Percentiles rank a stretch among this genome's conserved stretches.
These are phyloP conservation scores for Streptanthus diversifolius DNA, from an alignment of 345 rosid species.

Conservation along the genomic window DNA sequence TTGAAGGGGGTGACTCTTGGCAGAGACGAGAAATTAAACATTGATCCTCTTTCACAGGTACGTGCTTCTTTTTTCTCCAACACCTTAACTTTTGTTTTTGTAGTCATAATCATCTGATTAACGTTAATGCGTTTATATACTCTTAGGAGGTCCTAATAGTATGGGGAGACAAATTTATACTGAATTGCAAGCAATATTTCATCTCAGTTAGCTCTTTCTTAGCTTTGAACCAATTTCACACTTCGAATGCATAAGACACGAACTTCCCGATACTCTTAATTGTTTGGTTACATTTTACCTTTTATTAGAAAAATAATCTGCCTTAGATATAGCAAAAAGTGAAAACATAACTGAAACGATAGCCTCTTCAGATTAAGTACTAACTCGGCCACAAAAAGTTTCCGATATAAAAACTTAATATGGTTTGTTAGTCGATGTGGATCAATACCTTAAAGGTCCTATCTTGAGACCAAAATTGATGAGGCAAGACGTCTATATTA, in stretches of 20 bases:
- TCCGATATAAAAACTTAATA: neutral
- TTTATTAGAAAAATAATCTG: neutral
- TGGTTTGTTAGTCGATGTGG: neutral
- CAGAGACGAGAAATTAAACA: slow-evolving; percentile 37
- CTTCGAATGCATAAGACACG: neutral
- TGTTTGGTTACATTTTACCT: neutral
- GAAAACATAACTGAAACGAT: neutral
- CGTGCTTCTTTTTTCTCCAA: neutral
- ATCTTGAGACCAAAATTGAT: neutral
- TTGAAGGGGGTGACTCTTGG: slow-evolving; percentile 57
- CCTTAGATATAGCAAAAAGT: neutral
- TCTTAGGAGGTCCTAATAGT: slow-evolving; percentile 63
- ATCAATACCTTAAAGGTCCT: neutral
- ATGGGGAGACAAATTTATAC: slow-evolving; percentile 92
- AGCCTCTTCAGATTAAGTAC: too few species aligned
- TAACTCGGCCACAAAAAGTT: neutral
- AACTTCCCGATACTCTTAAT: neutral
- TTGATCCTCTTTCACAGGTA: slow-evolving; percentile 70
- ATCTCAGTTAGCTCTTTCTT: neutral
- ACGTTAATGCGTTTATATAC: neutral
- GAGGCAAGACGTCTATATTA: neutral
- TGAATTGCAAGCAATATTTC: too few species aligned
- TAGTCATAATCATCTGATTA: neutral
- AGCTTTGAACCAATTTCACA: neutral
- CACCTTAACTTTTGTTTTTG: neutral